Evolutionary conservation across 441 rosid genomes (phyloP).

Genomic region (Hura crepitans): DNA sequence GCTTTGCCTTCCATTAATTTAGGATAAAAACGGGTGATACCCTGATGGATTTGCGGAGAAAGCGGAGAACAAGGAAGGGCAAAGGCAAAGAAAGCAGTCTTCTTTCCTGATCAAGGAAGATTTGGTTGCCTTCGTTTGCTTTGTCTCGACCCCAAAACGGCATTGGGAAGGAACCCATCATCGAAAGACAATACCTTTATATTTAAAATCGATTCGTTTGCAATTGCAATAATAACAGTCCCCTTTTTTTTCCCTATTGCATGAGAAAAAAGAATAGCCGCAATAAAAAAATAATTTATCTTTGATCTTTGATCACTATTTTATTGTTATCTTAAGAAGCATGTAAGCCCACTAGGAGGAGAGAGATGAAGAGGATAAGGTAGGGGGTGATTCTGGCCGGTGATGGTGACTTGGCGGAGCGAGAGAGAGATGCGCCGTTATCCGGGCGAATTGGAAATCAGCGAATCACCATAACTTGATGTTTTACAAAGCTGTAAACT

Average conservation of each 20-base stretch:
- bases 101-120: constrained; percentile 35
- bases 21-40: constrained; percentile 22
- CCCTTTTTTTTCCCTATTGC: background rate
- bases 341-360: background rate
- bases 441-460: constrained; percentile 29
- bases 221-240: background rate
- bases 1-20: constrained; percentile 57
- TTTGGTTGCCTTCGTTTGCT: constrained; percentile 1
- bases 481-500: too few species aligned
- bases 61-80: constrained; percentile 26
- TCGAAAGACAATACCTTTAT: constrained; percentile 1
- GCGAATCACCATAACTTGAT: background rate
- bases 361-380: constrained; percentile 16
- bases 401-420: background rate
- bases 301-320: background rate
- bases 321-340: background rate
- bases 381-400: background rate
- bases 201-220: background rate
- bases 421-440: constrained; percentile 30
- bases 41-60: constrained; percentile 10
- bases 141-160: background rate
- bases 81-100: constrained; percentile 17
- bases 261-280: background rate
- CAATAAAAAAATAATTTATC: background rate
- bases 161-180: background rate